Evolutionary conservation across 2,329 filamentous ascomycete genomes (phyloP).

Genomic region (Neonectria sp.): DNA sequence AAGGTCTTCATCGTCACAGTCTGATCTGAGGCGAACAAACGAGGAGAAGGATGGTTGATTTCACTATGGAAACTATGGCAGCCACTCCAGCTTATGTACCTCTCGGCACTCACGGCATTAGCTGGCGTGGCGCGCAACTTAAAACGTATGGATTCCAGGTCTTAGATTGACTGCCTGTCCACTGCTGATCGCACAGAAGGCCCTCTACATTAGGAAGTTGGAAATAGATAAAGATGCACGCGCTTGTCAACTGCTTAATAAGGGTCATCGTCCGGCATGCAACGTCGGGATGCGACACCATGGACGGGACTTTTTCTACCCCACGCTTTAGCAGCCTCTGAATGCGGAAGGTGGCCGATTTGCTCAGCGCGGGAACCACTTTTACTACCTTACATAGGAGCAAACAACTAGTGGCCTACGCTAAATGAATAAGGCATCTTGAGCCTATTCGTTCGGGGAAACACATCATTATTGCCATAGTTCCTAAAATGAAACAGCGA

Average conservation of each 20-base stretch:
- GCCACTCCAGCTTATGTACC: not conserved
- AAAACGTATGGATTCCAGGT: not conserved
- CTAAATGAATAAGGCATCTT: not conserved
- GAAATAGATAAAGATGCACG: not conserved
- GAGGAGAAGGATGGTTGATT: not conserved
- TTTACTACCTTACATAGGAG: not conserved
- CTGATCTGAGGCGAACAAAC: not conserved
- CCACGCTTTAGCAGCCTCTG: not conserved
- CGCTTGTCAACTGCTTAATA: not conserved
- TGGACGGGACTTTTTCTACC: not conserved
- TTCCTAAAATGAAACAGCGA: not conserved
- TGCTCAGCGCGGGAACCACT: not conserved
- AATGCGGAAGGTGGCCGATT: not conserved
- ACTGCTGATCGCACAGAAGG: not conserved
- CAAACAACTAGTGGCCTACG: not conserved
- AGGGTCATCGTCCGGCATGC: not conserved
- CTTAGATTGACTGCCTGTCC: not conserved
- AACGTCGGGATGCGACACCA: not conserved
- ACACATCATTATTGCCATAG: not conserved
- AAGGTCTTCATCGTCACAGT: conserved; percentile 19
- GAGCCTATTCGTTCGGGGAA: not conserved
- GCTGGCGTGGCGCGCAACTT: not conserved
- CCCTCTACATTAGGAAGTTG: not conserved
- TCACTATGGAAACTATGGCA: not conserved
- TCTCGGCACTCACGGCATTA: not conserved